phyloP scores from a whole-genome alignment of 352 stramenopile genomes.

The Globisporangium takayamanum region DNA sequence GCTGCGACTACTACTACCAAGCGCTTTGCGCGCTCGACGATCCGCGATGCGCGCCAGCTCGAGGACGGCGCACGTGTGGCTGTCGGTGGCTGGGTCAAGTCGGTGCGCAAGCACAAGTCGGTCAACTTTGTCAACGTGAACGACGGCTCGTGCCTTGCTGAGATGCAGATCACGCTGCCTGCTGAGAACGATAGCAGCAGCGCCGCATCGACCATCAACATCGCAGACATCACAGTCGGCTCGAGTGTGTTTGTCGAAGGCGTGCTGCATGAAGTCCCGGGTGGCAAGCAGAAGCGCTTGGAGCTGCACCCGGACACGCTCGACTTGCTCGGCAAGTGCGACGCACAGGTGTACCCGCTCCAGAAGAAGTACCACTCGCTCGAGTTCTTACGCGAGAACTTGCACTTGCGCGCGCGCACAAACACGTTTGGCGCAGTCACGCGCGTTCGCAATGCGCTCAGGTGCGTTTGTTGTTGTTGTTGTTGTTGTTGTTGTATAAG shows the following conservation, averaged over 20 bases:
- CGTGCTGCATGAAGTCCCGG: slow-evolving; percentile 82
- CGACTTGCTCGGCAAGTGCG: slow-evolving; percentile 89
- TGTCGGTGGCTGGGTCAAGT: slow-evolving; percentile 92
- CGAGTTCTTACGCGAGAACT: slow-evolving; percentile 95
- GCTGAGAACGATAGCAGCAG: slow-evolving; percentile 27
- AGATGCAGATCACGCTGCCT: slow-evolving; percentile 89
- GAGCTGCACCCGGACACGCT: slow-evolving; percentile 87
- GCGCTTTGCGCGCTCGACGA: slow-evolving; percentile 24
- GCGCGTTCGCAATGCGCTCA: slow-evolving; percentile 90
- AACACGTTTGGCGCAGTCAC: slow-evolving; percentile 96
- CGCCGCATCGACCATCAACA: slow-evolving; percentile 36
- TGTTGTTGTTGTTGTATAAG: neutral
- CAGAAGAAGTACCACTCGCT: slow-evolving; percentile 98
- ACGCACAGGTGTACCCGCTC: slow-evolving; percentile 92
- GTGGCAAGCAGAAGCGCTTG: slow-evolving; percentile 85
- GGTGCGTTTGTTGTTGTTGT: slow-evolving; percentile 19
- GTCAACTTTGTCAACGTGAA: slow-evolving; percentile 97
- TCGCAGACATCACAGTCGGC: slow-evolving; percentile 90
- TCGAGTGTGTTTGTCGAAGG: slow-evolving; percentile 90
- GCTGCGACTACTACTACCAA: neutral
- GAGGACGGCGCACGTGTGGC: slow-evolving; percentile 34
- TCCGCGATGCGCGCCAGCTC: slow-evolving; percentile 35
- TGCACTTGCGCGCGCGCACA: slow-evolving; percentile 94
- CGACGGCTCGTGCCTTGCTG: slow-evolving; percentile 90
- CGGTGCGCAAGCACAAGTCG: slow-evolving; percentile 95